phyloP scores from a whole-genome alignment of 23 red algal species.

The Porphyridium purpureum region DNA sequence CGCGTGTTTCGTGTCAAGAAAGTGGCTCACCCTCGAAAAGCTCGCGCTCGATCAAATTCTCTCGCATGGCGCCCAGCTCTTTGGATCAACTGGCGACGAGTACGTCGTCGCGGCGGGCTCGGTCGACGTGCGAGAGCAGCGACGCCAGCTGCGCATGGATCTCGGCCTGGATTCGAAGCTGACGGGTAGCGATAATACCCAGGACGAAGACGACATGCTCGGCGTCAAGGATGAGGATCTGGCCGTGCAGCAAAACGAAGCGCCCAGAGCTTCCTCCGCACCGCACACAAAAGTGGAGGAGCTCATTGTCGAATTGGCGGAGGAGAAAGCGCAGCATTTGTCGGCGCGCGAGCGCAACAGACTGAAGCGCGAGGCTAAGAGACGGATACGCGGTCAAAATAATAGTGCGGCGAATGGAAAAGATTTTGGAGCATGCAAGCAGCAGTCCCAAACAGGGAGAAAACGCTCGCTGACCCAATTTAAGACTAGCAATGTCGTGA shows the following conservation, averaged over 20 bases:
- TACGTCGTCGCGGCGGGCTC: conserved; percentile 29
- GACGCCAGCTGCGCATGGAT: conserved; percentile 30
- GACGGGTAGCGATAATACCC: conserved; percentile 7
- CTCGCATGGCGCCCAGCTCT: conserved; percentile 36
- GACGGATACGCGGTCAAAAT: no score
- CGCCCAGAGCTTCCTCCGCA: neutral
- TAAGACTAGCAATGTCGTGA: no score
- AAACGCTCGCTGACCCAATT: no score
- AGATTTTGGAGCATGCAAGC: no score
- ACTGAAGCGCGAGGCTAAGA: conserved; percentile 37
- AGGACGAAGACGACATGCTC: conserved; percentile 29
- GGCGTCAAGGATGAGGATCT: conserved; percentile 46
- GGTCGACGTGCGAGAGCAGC: conserved; percentile 46
- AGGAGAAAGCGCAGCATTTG: conserved; percentile 1
- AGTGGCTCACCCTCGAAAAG: conserved; percentile 24
- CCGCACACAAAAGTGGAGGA: neutral
- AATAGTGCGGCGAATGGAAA: no score
- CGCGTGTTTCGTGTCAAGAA: neutral
- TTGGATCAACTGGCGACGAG: conserved; percentile 74
- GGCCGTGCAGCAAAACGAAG: neutral
- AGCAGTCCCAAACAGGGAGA: no score
- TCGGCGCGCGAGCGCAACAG: conserved; percentile 44
- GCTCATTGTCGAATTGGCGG: conserved; percentile 23
- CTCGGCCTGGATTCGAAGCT: conserved; percentile 42
- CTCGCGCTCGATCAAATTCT: conserved; percentile 44